These are phyloP conservation scores for Aspergillus sp. DNA, from an alignment of 2,329 filamentous ascomycete genomes.

Conservation along the genomic window DNA sequence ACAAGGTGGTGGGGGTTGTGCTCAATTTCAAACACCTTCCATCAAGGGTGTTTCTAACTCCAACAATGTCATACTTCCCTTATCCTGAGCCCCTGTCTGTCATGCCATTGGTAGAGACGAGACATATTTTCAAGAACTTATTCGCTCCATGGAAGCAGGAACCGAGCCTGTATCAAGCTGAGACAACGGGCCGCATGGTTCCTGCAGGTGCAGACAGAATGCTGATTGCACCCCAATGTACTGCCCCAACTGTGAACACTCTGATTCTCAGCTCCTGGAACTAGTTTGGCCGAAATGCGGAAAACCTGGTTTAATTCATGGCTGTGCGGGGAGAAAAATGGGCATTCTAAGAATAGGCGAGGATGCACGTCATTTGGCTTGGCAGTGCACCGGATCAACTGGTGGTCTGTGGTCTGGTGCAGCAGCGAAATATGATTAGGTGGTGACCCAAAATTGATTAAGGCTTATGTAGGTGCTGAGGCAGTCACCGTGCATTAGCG, in stretches of 20 bases:
- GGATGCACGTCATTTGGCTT: background rate
- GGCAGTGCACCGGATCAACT: background rate
- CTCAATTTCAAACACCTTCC: background rate
- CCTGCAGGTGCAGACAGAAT: background rate
- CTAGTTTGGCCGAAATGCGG: background rate
- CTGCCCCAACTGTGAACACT: background rate
- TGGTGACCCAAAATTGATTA: background rate
- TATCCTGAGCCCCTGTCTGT: too few species aligned
- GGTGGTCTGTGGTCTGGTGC: background rate
- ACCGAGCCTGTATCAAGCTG: background rate
- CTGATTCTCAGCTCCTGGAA: background rate
- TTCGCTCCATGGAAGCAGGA: background rate
- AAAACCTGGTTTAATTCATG: background rate
- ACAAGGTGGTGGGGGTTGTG: background rate
- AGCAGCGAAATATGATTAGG: background rate
- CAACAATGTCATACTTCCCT: too few species aligned
- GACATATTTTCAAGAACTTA: background rate
- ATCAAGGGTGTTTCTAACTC: background rate
- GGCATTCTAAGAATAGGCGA: background rate
- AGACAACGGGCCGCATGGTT: background rate
- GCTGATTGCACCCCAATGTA: background rate
- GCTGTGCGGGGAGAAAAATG: background rate
- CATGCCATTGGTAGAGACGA: too few species aligned
- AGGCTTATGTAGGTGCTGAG: background rate
- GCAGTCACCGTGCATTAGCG: background rate